phyloP scores from a whole-genome alignment of 2,329 filamentous ascomycete species.

The Salinomyces thailandicus region DNA sequence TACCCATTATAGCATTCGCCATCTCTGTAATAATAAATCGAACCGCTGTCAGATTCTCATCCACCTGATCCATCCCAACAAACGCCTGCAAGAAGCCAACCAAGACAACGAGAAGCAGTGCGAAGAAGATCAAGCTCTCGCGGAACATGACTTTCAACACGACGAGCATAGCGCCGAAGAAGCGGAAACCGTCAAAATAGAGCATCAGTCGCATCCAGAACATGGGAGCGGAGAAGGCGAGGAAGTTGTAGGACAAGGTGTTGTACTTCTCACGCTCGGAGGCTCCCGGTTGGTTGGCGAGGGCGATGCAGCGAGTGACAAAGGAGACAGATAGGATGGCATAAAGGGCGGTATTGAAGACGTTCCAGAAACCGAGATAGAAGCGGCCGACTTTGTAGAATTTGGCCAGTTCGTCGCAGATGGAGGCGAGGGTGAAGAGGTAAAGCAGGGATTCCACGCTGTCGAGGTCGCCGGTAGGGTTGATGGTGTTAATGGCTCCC shows the following conservation, averaged over 20 bases:
- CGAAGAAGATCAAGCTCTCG: conserved; percentile 87
- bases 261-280: conserved; percentile 52
- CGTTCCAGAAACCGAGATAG: conserved; percentile 91
- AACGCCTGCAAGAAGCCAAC: conserved; percentile 88
- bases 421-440: conserved; percentile 80
- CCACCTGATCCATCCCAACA: conserved; percentile 75
- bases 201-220: conserved; percentile 91
- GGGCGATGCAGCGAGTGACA: conserved; percentile 64
- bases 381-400: conserved; percentile 88
- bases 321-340: conserved; percentile 67
- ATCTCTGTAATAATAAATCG: conserved; percentile 69
- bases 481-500: conserved; percentile 81
- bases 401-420: conserved; percentile 79
- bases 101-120: conserved; percentile 72
- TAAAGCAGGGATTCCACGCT: conserved; percentile 76
- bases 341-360: conserved; percentile 82
- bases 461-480: conserved; percentile 73
- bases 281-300: conserved; percentile 47
- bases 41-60: conserved; percentile 53
- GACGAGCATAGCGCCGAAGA: conserved; percentile 97
- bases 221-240: conserved; percentile 88
- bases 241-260: conserved; percentile 79
- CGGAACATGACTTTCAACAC: conserved; percentile 66
- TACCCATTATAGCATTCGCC: conserved; percentile 78
- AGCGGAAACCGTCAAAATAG: conserved; percentile 85